Percentiles rank a stretch among this genome's conserved stretches.
Evolutionary conservation across 2,329 filamentous ascomycete genomes (phyloP).

Genomic region (Septoria petroselini): DNA sequence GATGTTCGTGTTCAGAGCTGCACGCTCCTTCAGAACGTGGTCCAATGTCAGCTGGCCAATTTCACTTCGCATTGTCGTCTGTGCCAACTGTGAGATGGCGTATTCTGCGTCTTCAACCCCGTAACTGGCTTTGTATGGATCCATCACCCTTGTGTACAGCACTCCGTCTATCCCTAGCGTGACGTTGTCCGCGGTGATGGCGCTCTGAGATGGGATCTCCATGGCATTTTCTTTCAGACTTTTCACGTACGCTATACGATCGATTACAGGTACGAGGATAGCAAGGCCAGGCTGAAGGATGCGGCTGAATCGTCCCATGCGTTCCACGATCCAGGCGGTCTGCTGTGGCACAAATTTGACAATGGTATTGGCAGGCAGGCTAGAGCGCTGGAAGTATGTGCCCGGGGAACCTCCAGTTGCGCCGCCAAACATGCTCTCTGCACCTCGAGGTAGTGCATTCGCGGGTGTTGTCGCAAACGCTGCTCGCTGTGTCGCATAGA

Average conservation of each 20-base stretch:
- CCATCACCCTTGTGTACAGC: constrained; percentile 91
- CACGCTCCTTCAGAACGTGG: constrained; percentile 95
- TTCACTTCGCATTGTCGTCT: constrained; percentile 98
- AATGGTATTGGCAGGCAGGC: constrained; percentile 86
- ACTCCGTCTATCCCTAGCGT: constrained; percentile 95
- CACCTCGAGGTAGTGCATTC: constrained; percentile 31
- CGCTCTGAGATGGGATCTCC: constrained; percentile 95
- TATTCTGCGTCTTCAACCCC: constrained; percentile 98
- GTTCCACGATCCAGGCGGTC: constrained; percentile 98
- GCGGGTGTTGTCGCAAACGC: constrained; percentile 30
- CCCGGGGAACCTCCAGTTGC: constrained; percentile 32
- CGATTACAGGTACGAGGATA: constrained; percentile 82
- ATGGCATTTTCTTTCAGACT: constrained; percentile 93
- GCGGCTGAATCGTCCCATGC: constrained; percentile 95
- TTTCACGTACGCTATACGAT: constrained; percentile 97
- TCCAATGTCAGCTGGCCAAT: constrained; percentile 95
- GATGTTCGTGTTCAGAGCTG: constrained; percentile 94
- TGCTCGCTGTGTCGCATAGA: constrained; percentile 28
- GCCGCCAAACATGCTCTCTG: constrained; percentile 38
- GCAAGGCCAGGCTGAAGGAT: constrained; percentile 91
- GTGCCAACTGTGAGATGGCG: constrained; percentile 93
- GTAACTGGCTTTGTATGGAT: constrained; percentile 98
- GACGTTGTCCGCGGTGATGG: constrained; percentile 97
- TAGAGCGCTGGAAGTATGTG: constrained; percentile 46
- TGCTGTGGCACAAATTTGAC: constrained; percentile 96